Conservation (phyloP, 441 rosid genomes). For the Adansonia rubrostipa region DNA sequence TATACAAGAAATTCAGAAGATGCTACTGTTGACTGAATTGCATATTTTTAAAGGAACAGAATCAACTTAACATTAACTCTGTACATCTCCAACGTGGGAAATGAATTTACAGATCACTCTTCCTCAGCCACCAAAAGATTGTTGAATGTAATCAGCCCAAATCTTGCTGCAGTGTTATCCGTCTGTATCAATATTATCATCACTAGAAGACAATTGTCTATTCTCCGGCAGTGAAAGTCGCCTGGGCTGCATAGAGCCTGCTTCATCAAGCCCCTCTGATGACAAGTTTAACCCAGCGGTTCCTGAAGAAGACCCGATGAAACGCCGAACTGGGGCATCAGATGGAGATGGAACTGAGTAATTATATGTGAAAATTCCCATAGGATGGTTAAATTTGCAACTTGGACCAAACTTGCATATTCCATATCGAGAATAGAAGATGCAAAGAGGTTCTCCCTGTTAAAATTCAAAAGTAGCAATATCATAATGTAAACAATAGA, state of each 20-base stretch:
- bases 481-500: conserved; percentile 8
- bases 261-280: conserved; percentile 71
- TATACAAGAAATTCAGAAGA: conserved; percentile 55
- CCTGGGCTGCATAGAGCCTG: conserved; percentile 61
- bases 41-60: conserved; percentile 43
- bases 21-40: conserved; percentile 49
- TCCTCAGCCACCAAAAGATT: conserved; percentile 38
- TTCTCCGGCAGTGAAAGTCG: conserved; percentile 74
- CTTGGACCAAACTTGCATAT: conserved; percentile 99
- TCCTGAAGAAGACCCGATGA: conserved; percentile 61
- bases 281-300: conserved; percentile 52
- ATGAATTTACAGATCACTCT: conserved; percentile 69
- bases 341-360: conserved; percentile 63
- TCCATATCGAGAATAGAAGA: conserved; percentile 92
- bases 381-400: conserved; percentile 98
- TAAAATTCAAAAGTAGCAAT: conserved; percentile 34
- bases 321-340: conserved; percentile 55
- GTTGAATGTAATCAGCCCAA: conserved; percentile 30
- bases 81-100: conserved; percentile 62
- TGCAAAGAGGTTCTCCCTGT: conserved; percentile 95
- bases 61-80: conserved; percentile 51
- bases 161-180: conserved; percentile 40
- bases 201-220: conserved; percentile 74
- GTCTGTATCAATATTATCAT: conserved; percentile 69
- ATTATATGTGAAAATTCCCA: conserved; percentile 76